Evolutionary conservation across 208 protist species (phyloP), one percentile per base, ranked within the genome.

Genomic region (Spongospora subterranea): DNA sequence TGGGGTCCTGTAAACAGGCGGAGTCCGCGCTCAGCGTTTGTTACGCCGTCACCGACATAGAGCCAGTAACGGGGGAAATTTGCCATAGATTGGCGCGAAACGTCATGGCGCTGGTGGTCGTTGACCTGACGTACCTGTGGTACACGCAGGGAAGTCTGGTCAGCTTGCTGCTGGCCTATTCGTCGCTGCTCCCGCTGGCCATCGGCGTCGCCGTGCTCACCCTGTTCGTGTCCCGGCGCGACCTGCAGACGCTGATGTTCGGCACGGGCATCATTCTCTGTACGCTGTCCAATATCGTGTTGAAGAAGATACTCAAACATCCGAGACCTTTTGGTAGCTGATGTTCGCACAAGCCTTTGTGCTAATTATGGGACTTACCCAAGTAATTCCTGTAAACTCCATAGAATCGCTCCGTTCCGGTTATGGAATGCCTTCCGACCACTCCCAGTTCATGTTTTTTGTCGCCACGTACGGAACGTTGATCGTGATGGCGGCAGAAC

Each of bases 381-480:
- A 65, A 32, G 20, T 17, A 65, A 29, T 65, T 65, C 20, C 29
- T 32, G 29, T 29, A 20, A 43, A 82, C 17, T 39, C 13, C 35
- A 43, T 82, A 82, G 71, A 82, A 43, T 82, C 71, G n/a, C 71
- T 82, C 17, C 6, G 71, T 39, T 39, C 71, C n/a, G 71, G 71
- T n/a, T 35, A 82, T 82, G 71, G 71, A 45, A 82, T 82, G 71
- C 71, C 71, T 20, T 82, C 71, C n/a, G 71, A 82, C 71, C 71
- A 82, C n/a, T 6, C 71, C n/a, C 71, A 82, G n/a, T 82, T 82
- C 71, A 82, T 82, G 71, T 82, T 82, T n/a, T 82, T 82, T 43
- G 6, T 82, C 40, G 71, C 71, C 6, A 82, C 71, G n/a, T 82
- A 35, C 40, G n/a, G 6, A 17, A 82, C 40, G 17, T 43, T 6